Percentiles rank a stretch among this genome's conserved stretches.
These are phyloP conservation scores for Zalerion maritima DNA, from an alignment of 495 filamentous ascomycete genomes.

Conservation along the genomic window DNA sequence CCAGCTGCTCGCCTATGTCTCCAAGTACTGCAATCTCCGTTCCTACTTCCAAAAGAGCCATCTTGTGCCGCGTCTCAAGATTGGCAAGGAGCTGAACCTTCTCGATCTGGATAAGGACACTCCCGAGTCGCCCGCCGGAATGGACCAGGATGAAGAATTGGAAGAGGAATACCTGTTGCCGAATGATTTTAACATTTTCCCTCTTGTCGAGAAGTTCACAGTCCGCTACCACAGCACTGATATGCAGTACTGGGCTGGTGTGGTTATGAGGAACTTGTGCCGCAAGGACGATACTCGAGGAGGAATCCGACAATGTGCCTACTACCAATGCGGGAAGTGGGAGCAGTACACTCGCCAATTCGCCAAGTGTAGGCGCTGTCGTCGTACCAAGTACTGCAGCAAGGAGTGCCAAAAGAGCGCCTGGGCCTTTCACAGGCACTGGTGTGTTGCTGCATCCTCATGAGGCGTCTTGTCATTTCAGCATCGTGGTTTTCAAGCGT, in stretches of 20 bases:
- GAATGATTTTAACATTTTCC: constrained; percentile 96
- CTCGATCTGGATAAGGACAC: constrained; percentile 49
- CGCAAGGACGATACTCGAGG: constrained; percentile 90
- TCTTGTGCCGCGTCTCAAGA: constrained; percentile 81
- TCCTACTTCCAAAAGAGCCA: constrained; percentile 92
- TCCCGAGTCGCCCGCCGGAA: constrained; percentile 20
- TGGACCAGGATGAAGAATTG: constrained; percentile 39
- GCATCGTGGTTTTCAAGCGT: background rate
- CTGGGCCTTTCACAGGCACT: constrained; percentile 95
- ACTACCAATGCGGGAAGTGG: constrained; percentile 97
- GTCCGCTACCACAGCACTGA: constrained; percentile 85
- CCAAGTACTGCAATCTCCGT: constrained; percentile 93
- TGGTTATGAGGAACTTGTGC: constrained; percentile 97
- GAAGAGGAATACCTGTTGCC: constrained; percentile 86
- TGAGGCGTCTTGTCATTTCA: constrained; percentile 22
- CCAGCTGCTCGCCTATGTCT: constrained; percentile 94
- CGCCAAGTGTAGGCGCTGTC: constrained; percentile 91
- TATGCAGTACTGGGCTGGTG: constrained; percentile 99
- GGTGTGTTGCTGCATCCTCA: constrained; percentile 69
- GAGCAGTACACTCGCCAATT: constrained; percentile 92
- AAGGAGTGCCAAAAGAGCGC: constrained; percentile 99
- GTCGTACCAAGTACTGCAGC: constrained; percentile 97
- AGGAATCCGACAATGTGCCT: constrained; percentile 90
- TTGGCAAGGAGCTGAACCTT: constrained; percentile 67
- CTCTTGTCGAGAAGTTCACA: constrained; percentile 94